A percentile compares a stretch with the other conserved stretches of the same genome.
phyloP scores from a whole-genome alignment of 2,329 filamentous ascomycete species.

The Ustilaginoidea virens region DNA sequence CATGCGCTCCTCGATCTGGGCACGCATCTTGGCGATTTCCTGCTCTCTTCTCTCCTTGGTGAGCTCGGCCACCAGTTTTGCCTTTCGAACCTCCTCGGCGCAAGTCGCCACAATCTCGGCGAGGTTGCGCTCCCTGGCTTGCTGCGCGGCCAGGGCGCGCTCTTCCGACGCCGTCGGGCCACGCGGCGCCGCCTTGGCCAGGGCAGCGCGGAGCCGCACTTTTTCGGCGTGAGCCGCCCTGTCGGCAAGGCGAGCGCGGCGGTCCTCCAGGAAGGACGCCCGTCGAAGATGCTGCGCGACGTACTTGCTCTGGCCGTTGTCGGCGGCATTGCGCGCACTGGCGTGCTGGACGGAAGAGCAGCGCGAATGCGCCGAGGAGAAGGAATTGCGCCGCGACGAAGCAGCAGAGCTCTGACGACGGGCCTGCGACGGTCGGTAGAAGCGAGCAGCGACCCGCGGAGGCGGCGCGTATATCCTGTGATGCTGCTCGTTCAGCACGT shows the following conservation, averaged over 20 bases:
- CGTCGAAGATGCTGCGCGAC: constrained; percentile 66
- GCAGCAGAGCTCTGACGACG: constrained; percentile 62
- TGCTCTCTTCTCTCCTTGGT: constrained; percentile 70
- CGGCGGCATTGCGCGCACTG: constrained; percentile 26
- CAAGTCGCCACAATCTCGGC: constrained; percentile 70
- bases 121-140: constrained; percentile 64
- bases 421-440: constrained; percentile 51
- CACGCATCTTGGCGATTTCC: constrained; percentile 51
- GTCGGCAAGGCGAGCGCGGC: constrained; percentile 66
- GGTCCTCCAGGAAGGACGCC: constrained; percentile 65
- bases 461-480: constrained; percentile 43
- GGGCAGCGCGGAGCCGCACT: constrained; percentile 58
- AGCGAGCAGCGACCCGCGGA: constrained; percentile 62
- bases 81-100: constrained; percentile 68
- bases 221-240: constrained; percentile 72
- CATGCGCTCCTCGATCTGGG: constrained; percentile 66
- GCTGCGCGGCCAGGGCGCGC: constrained; percentile 59
- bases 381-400: constrained; percentile 65
- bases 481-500: constrained; percentile 19
- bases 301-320: constrained; percentile 57
- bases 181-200: constrained; percentile 53
- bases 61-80: constrained; percentile 67
- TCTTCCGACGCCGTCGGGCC: constrained; percentile 57
- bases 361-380: constrained; percentile 60
- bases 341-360: constrained; percentile 43